Conservation (phyloP, 148 eudicot genomes). For the Cornus suecica region DNA sequence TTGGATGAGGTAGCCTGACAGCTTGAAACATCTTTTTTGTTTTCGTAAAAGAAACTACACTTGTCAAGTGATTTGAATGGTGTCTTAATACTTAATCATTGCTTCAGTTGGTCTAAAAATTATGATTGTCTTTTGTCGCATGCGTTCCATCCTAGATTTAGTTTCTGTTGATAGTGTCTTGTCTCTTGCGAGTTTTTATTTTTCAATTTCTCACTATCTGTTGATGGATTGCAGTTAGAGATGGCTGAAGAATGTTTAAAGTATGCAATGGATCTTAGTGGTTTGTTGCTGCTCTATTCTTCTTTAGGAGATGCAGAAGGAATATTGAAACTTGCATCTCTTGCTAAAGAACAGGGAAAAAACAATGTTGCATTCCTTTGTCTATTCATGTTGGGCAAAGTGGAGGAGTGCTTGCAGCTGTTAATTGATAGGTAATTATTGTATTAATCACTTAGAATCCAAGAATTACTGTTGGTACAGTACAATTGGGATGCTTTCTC, state of each 20-base stretch:
- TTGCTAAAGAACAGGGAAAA: constrained; percentile 81
- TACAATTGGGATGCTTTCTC: not conserved
- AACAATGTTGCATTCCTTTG: constrained; percentile 90
- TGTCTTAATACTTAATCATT: not conserved
- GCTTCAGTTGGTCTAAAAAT: not conserved
- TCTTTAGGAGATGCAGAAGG: constrained; percentile 93
- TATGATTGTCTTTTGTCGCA: not conserved
- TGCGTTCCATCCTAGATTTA: too few species aligned
- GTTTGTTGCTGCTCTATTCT: constrained; percentile 83
- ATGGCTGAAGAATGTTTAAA: constrained; percentile 87
- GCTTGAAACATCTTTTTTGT: not conserved
- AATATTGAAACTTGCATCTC: constrained; percentile 58
- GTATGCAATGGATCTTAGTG: constrained; percentile 84
- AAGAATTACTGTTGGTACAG: not conserved
- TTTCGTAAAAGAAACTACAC: not conserved
- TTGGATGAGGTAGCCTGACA: not conserved
- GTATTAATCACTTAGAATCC: not conserved
- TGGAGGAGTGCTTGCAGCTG: constrained; percentile 88
- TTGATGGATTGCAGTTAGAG: constrained; percentile 54
- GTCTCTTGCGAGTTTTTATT: not conserved
- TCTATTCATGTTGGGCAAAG: constrained; percentile 75
- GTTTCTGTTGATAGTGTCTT: too few species aligned
- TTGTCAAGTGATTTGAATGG: not conserved
- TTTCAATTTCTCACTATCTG: not conserved
- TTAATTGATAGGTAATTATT: constrained; percentile 67